Percentiles rank a stretch among this genome's conserved stretches.
These are phyloP conservation scores for Pterulicium gracile DNA, from an alignment of 1,284 basidiomycete species.

Conservation along the genomic window DNA sequence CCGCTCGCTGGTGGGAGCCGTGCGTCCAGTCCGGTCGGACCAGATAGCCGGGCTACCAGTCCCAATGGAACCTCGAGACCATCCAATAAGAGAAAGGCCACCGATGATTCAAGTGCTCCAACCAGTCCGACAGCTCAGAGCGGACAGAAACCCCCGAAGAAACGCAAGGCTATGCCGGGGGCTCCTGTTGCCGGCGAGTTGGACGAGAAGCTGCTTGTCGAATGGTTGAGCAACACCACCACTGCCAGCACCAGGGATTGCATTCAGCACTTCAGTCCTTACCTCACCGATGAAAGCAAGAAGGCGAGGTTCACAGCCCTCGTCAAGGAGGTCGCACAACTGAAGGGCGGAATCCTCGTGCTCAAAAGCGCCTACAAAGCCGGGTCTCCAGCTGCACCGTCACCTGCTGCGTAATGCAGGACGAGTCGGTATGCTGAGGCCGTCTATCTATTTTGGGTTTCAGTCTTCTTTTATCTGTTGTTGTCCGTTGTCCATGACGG, in stretches of 20 bases:
- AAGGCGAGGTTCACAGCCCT: conserved; percentile 65
- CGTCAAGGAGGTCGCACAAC: conserved; percentile 62
- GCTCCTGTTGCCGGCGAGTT: conserved; percentile 43
- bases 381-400: conserved; percentile 23
- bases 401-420: no score
- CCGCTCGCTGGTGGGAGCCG: conserved; percentile 33
- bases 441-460: no score
- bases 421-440: no score
- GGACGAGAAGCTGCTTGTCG: conserved; percentile 52
- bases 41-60: conserved; percentile 29
- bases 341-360: conserved; percentile 57
- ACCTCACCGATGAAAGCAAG: conserved; percentile 54
- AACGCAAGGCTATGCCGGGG: conserved; percentile 52
- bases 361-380: conserved; percentile 37
- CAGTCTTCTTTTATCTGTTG: no score
- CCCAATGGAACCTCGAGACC: conserved; percentile 24
- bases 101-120: conserved; percentile 8
- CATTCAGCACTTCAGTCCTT: conserved; percentile 68
- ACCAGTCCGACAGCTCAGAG: conserved; percentile 8
- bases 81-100: conserved; percentile 5
- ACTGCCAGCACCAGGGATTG: conserved; percentile 63
- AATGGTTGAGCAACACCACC: conserved; percentile 57
- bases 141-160: conserved; percentile 27
- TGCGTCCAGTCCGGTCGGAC: conserved; percentile 24
- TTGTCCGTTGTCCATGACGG: no score